These are phyloP conservation scores for Meredithiella fracta DNA, from an alignment of 2,329 filamentous ascomycete species.

Conservation along the genomic window DNA sequence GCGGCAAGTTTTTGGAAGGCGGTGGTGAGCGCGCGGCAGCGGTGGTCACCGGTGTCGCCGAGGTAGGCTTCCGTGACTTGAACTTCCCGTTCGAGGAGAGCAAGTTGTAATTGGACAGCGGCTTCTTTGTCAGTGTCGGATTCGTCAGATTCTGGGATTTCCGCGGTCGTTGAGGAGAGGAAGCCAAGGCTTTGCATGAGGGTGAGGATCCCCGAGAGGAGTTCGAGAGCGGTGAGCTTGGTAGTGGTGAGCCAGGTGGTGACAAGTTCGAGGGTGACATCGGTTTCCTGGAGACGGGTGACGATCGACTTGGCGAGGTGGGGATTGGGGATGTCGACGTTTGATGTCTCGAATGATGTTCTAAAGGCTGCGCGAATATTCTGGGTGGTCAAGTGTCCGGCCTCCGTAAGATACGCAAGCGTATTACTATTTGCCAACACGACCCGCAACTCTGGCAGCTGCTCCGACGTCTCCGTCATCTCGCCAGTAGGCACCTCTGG, in stretches of 20 bases:
- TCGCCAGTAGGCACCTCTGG: slow-evolving; percentile 23
- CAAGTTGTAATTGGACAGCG: slow-evolving; percentile 36
- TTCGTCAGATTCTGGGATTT: not conserved
- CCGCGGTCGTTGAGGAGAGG: not conserved
- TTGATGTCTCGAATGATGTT: slow-evolving; percentile 24
- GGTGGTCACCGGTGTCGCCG: slow-evolving; percentile 42
- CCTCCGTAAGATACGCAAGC: slow-evolving; percentile 41
- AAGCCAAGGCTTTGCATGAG: slow-evolving; percentile 55
- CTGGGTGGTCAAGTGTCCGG: slow-evolving; percentile 42
- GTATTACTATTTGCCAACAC: slow-evolving; percentile 36
- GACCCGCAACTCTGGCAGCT: slow-evolving; percentile 18
- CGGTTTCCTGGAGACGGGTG: slow-evolving; percentile 43
- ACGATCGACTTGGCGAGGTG: slow-evolving; percentile 44
- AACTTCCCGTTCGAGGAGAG: slow-evolving; percentile 47
- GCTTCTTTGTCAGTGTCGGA: slow-evolving; percentile 1
- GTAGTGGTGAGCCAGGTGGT: slow-evolving; percentile 49
- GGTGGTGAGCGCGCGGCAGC: slow-evolving; percentile 46
- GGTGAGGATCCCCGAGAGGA: slow-evolving; percentile 47
- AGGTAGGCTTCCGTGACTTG: slow-evolving; percentile 52
- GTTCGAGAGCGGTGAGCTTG: slow-evolving; percentile 47
- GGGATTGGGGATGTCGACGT: slow-evolving; percentile 26
- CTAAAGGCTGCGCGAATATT: slow-evolving; percentile 44
- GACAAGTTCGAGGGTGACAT: slow-evolving; percentile 51
- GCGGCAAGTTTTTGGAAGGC: slow-evolving; percentile 54
- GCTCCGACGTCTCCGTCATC: slow-evolving; percentile 18